These are phyloP conservation scores for Populus pruinosa DNA, from an alignment of 345 rosid genomes.

Conservation along the genomic window DNA sequence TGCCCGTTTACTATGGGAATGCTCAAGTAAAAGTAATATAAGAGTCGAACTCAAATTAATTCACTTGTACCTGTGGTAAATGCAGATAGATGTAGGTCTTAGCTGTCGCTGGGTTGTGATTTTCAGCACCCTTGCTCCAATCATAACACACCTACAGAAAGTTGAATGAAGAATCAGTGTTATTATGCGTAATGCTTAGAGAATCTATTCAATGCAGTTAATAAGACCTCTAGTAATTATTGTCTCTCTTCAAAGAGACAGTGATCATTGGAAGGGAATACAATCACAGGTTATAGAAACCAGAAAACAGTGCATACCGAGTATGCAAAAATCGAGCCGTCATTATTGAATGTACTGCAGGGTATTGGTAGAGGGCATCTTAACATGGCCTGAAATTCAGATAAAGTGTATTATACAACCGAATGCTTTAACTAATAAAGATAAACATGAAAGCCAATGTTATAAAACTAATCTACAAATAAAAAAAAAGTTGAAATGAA, in stretches of 20 bases:
- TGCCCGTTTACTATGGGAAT: neutral
- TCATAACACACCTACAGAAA: conserved; percentile 73
- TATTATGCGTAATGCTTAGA: neutral
- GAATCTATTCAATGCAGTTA: neutral
- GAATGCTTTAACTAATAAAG: neutral
- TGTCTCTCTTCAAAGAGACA: neutral
- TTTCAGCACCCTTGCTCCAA: conserved; percentile 93
- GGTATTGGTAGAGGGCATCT: conserved; percentile 89
- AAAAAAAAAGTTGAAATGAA: neutral
- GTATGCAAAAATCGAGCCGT: conserved; percentile 89
- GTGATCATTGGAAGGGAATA: neutral
- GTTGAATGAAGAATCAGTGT: neutral
- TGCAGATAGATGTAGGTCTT: conserved; percentile 59
- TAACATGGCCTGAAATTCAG: conserved; percentile 71
- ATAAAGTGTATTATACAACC: neutral
- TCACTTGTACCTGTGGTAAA: conserved; percentile 48
- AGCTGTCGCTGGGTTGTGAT: conserved; percentile 72
- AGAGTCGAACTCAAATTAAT: neutral
- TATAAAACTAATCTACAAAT: neutral
- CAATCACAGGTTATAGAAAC: neutral
- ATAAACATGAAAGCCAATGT: neutral
- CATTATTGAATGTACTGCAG: conserved; percentile 86
- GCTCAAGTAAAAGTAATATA: neutral
- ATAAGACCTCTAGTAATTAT: neutral
- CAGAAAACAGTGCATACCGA: conserved; percentile 43